A percentile compares a stretch with the other conserved stretches of the same genome.
Evolutionary conservation across 164 flowering plant species (phyloP).

Genomic region (Dillenia turbinata): DNA sequence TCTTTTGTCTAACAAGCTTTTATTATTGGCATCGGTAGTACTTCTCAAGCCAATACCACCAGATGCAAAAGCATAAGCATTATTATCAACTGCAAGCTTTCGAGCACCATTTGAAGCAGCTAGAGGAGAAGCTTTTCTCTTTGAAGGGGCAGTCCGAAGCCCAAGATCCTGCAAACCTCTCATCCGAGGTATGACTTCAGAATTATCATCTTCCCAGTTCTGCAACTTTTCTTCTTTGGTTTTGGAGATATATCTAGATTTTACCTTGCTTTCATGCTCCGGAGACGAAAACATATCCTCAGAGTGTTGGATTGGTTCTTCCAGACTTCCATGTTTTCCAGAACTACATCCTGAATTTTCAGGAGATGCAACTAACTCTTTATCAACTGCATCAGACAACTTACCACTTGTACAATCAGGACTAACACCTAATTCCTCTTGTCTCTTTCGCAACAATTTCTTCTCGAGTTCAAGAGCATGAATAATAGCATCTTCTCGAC

Average conservation of each 20-base stretch:
- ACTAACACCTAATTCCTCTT: slow-evolving; percentile 35
- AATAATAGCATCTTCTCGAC: slow-evolving; percentile 97
- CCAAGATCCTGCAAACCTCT: slow-evolving; percentile 82
- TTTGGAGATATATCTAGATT: slow-evolving; percentile 17
- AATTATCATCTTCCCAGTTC: slow-evolving; percentile 41
- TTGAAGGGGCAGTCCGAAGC: slow-evolving; percentile 42
- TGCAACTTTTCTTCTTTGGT: slow-evolving; percentile 29
- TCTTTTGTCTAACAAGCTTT: slow-evolving; percentile 28
- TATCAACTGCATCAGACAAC: slow-evolving; percentile 23
- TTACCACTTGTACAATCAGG: slow-evolving; percentile 30
- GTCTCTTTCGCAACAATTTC: slow-evolving; percentile 47
- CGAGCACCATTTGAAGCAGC: slow-evolving; percentile 25
- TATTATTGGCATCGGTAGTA: slow-evolving; percentile 29
- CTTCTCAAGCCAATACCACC: slow-evolving; percentile 21
- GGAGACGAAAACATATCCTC: slow-evolving; percentile 19
- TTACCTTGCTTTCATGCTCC: slow-evolving; percentile 27
- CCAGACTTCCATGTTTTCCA: slow-evolving; percentile 25
- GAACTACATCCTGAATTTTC: slow-evolving; percentile 30
- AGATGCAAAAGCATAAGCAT: slow-evolving; percentile 17
- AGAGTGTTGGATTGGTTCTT: slow-evolving; percentile 22
- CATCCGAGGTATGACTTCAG: slow-evolving; percentile 53
- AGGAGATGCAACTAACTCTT: slow-evolving; percentile 28
- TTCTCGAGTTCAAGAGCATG: slow-evolving; percentile 99
- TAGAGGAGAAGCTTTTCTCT: slow-evolving; percentile 31
- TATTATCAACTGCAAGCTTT: slow-evolving; percentile 20